Evolutionary conservation across 208 protist genomes (phyloP).

Genomic region (Angomonas desouzai): DNA sequence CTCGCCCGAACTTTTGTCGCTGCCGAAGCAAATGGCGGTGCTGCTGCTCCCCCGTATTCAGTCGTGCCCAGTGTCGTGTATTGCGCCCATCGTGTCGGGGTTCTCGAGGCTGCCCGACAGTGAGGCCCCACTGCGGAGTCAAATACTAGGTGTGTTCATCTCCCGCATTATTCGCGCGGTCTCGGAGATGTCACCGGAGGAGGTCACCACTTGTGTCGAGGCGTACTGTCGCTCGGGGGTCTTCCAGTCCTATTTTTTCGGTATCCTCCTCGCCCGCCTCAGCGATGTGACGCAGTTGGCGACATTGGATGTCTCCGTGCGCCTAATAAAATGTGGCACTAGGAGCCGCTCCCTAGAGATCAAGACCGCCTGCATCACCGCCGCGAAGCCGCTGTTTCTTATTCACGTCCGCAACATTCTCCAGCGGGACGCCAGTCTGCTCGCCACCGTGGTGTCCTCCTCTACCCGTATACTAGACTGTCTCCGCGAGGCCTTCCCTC

Average conservation of each 20-base stretch:
- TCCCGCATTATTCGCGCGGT: constrained; percentile 49
- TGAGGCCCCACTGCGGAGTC: constrained; percentile 23
- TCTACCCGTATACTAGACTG: constrained; percentile 53
- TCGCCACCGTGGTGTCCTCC: constrained; percentile 44
- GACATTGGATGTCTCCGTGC: constrained; percentile 58
- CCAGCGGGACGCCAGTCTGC: constrained; percentile 58
- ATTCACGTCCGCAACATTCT: constrained; percentile 58
- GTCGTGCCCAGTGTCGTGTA: constrained; percentile 30
- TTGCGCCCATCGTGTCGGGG: constrained; percentile 45
- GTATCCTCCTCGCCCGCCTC: constrained; percentile 63
- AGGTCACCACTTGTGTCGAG: constrained; percentile 67
- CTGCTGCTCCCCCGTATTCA: constrained; percentile 38
- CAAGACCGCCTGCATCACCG: constrained; percentile 59
- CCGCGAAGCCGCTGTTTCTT: constrained; percentile 64
- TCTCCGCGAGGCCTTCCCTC: constrained; percentile 68
- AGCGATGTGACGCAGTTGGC: constrained; percentile 49
- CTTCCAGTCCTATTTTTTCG: constrained; percentile 68
- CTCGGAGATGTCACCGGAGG: constrained; percentile 32
- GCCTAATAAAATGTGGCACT: constrained; percentile 59
- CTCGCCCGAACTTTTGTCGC: constrained; percentile 18
- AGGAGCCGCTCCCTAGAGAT: constrained; percentile 32
- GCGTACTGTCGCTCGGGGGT: constrained; percentile 55
- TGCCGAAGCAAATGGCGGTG: constrained; percentile 34
- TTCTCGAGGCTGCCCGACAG: constrained; percentile 34
- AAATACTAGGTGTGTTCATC: constrained; percentile 60